Base-by-base conservation (phyloP, 106 monocot species). In the Dendrobium officinale region DNA sequence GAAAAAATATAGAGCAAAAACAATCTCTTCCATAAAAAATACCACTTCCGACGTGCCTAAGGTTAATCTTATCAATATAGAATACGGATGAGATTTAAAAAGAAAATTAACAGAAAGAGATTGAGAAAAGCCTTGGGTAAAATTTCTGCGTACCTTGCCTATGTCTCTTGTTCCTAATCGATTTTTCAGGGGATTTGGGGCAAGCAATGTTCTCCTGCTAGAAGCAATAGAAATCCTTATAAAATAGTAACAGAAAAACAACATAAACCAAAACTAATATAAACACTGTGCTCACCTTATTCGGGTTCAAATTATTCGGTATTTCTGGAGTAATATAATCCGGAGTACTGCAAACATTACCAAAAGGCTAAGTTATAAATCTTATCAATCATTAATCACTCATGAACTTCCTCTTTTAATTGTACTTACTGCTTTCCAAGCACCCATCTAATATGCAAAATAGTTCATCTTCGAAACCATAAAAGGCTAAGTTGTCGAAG, bases 251-350 rank as follows among this genome's bases (percentile, higher is more conserved):
- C 24, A 27, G 73, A 73, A 3, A 78, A 37, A 40, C 18, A 37
- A 67, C 22, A 31, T 19, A 26, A 80, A 56, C 18, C 72, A 22
- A 82, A 24, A 31, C 70, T 31, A 40, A 58, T 85, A 22, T 61
- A 22, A 26, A 49, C 6, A 44, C 16, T 37, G 31, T 27, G 27
- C 48, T 56, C 43, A 88, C 95, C 97, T 97, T 92, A 75, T 89
- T 78, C 43, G 79, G 75, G n/a, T 90, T 87, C 22, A 88, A 91
- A 22, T 76, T 80, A 75, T 82, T 91, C 2, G 80, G n/a, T 16
- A 89, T 85, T 82, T 93, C 91, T 0, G 97, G 97, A 27, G 97
- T 97, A 68, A 97, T 94, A 26, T 97, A 97, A 84, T 97, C 97
- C 2, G 97, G 94, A 10, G 97, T 97, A 79, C 97, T 97, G 78